A percentile compares a stretch with the other conserved stretches of the same genome.
Evolutionary conservation across 2,329 filamentous ascomycete genomes (phyloP).

Genomic region (Sarocladiaceae sp.): DNA sequence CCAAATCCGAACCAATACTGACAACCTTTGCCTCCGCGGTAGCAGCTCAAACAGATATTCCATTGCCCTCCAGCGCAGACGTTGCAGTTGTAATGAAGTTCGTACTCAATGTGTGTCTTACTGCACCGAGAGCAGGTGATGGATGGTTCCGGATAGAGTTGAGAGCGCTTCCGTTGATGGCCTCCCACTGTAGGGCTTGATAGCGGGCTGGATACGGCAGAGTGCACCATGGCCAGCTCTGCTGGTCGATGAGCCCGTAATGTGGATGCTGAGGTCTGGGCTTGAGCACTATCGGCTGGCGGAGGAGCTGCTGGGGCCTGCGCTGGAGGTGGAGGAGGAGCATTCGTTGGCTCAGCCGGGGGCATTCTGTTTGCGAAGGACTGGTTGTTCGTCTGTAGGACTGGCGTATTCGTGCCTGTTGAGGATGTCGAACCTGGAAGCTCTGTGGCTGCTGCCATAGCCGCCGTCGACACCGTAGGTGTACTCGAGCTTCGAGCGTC

Average conservation of each 20-base stretch:
- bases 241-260: constrained; percentile 29
- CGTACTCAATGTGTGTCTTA: constrained; percentile 72
- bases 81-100: constrained; percentile 78
- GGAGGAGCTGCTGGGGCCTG: constrained; percentile 14
- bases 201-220: constrained; percentile 26
- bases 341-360: constrained; percentile 14
- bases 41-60: constrained; percentile 79
- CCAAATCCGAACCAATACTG: constrained; percentile 87
- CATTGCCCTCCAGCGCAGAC: constrained; percentile 67
- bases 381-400: constrained; percentile 7
- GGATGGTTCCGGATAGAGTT: constrained; percentile 64
- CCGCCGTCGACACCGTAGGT: constrained; percentile 23
- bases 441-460: constrained; percentile 19
- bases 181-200: constrained; percentile 26
- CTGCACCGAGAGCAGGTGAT: constrained; percentile 70
- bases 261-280: constrained; percentile 3
- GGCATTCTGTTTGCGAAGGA: constrained; percentile 31
- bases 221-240: constrained; percentile 35
- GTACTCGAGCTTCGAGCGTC: constrained; percentile 40
- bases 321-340: constrained; percentile 17
- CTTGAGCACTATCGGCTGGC: constrained; percentile 5
- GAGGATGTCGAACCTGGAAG: constrained; percentile 12
- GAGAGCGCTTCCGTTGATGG: constrained; percentile 38
- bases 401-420: constrained; percentile 22
- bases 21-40: constrained; percentile 72